These are phyloP conservation scores for Suhomyces wounanorum DNA, from an alignment of 1,139 yeast species.

Conservation along the genomic window DNA sequence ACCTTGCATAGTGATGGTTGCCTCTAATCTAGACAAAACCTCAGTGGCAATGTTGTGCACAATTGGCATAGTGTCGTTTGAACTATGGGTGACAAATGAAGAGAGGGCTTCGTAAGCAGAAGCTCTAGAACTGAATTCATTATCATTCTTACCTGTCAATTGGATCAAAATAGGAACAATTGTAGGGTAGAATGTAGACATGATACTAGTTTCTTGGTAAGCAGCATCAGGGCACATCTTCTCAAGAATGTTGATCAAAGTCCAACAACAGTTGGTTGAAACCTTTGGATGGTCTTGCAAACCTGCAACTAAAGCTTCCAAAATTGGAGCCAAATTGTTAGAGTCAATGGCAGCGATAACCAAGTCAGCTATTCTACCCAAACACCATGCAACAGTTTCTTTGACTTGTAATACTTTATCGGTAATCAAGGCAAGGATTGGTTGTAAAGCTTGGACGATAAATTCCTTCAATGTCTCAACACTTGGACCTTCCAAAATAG, in stretches of 20 bases:
- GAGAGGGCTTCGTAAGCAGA: conserved; percentile 95
- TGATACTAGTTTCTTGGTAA: conserved; percentile 54
- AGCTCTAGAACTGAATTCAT: conserved; percentile 87
- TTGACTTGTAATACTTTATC: conserved; percentile 83
- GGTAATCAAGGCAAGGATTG: conserved; percentile 69
- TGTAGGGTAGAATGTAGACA: conserved; percentile 72
- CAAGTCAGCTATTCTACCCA: conserved; percentile 92
- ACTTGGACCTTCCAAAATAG: conserved; percentile 94
- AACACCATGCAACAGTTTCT: conserved; percentile 98
- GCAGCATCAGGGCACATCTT: conserved; percentile 69
- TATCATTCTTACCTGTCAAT: conserved; percentile 71
- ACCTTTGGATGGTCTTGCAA: conserved; percentile 89
- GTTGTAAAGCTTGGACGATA: conserved; percentile 78
- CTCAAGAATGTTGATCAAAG: conserved; percentile 86
- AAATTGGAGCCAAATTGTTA: conserved; percentile 64
- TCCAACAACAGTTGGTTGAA: conserved; percentile 96
- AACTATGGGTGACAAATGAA: conserved; percentile 73
- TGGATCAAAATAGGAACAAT: conserved; percentile 71
- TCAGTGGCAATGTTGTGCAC: conserved; percentile 76
- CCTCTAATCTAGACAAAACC: conserved; percentile 69
- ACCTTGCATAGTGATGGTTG: conserved; percentile 56
- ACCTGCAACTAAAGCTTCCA: conserved; percentile 75
- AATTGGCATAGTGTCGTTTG: conserved; percentile 67
- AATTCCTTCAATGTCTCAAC: conserved; percentile 64
- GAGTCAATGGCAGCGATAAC: conserved; percentile 77